Evolutionary conservation across 73 alveolate genomes (phyloP), one percentile per base, ranked within the genome.

Genomic region (Loxodes magnus): DNA sequence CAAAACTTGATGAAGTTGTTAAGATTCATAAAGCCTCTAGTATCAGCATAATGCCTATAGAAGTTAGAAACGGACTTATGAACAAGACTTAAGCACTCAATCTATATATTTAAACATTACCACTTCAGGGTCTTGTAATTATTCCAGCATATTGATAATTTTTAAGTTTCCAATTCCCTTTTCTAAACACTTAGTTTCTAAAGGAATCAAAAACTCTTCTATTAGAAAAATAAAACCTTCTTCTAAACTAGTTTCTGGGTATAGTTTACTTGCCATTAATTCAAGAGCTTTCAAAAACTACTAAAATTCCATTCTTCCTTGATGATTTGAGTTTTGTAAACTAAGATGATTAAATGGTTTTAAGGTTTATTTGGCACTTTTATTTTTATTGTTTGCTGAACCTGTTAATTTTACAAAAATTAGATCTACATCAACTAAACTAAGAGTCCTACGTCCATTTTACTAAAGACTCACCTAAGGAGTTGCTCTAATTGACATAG

Each of bases 1-100:
- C 93, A 79, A 56, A 79, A 79, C 58, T 68, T 68, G 3, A 54
- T 44, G 26, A 79, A 79, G n/a, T 56, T 56, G 9, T 62, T 72
- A 36, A 43, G 61, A 29, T 59, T 55, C 66, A 79, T 56, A 15
- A 61, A 54, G 36, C 79, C 78, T 58, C 48, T 43, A 21, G 51
- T 14, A 56, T 50, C 49, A 0, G 93, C 50, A 39, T 79, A 79
- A 43, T 28, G 60, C 31, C 50, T 29, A 34, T 44, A 79, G 35
- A 65, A 79, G 14, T 73, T 72, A 21, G 55, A 29, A 4, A 72
- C 24, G 12, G 81, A 25, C 27, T 73, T 76, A 52, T 79, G 93
- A 21, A 79, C 79, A 28, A 71, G 20, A 20, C 82, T 68, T 10
- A 79, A 65, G 10, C 64, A 44, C 50, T 73, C 86, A 4, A 79